Percentiles rank a stretch among this genome's conserved stretches.
phyloP scores from a whole-genome alignment of 2,329 filamentous ascomycete species.

The Colletotrichum gloeosporioides region DNA sequence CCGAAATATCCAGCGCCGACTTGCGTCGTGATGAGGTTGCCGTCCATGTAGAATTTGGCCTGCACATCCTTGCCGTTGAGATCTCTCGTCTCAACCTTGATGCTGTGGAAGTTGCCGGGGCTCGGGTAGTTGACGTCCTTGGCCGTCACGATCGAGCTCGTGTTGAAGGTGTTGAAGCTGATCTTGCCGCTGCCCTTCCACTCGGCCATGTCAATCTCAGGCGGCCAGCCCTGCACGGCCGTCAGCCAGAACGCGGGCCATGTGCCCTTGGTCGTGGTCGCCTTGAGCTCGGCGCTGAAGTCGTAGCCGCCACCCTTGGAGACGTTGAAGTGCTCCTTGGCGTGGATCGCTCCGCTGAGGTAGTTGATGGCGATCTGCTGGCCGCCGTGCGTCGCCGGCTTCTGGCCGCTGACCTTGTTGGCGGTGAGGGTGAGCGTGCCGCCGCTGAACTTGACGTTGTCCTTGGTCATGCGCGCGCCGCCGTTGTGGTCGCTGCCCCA shows the following conservation, averaged over 20 bases:
- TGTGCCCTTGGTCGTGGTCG: slow-evolving; percentile 47
- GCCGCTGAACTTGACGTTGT: slow-evolving; percentile 45
- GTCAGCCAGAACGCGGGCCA: slow-evolving; percentile 68
- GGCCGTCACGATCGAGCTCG: slow-evolving; percentile 49
- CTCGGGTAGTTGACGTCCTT: slow-evolving; percentile 53
- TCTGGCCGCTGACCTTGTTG: slow-evolving; percentile 45
- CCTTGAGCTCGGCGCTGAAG: slow-evolving; percentile 45
- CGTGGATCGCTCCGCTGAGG: slow-evolving; percentile 50
- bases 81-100: slow-evolving; percentile 56
- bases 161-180: slow-evolving; percentile 61
- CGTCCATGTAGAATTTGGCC: slow-evolving; percentile 62
- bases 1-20: slow-evolving; percentile 54
- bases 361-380: slow-evolving; percentile 54
- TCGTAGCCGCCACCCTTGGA: slow-evolving; percentile 43
- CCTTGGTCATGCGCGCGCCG: slow-evolving; percentile 57
- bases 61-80: slow-evolving; percentile 55
- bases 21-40: slow-evolving; percentile 51
- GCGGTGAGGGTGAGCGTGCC: slow-evolving; percentile 54
- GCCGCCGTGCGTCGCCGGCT: slow-evolving; percentile 40
- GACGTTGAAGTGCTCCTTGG: slow-evolving; percentile 45
- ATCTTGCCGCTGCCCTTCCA: slow-evolving; percentile 65
- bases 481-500: slow-evolving; percentile 64
- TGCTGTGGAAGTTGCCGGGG: slow-evolving; percentile 52
- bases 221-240: slow-evolving; percentile 59
- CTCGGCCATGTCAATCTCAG: slow-evolving; percentile 65